Evolutionary conservation across 441 rosid genomes (phyloP).

Genomic region (Arabidopsis hybrid): DNA sequence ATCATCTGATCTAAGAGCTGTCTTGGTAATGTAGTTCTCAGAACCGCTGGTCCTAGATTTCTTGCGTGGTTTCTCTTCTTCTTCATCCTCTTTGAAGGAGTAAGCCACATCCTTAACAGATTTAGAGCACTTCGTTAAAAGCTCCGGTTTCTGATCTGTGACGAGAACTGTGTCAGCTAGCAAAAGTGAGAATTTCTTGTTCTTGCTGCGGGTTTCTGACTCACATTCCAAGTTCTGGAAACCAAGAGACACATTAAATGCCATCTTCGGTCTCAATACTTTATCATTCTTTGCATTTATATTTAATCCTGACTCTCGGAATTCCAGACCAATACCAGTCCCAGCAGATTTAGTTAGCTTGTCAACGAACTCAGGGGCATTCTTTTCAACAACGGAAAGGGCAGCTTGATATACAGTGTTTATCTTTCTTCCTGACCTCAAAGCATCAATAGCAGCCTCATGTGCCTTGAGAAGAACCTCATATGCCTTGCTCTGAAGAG

Average conservation of each 20-base stretch:
- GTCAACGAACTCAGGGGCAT: conserved; percentile 72
- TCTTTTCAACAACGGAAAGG: conserved; percentile 63
- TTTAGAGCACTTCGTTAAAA: conserved; percentile 75
- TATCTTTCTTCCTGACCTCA: conserved; percentile 69
- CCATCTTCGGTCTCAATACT: conserved; percentile 64
- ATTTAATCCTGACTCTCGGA: conserved; percentile 81
- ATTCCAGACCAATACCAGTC: conserved; percentile 91
- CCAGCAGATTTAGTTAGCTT: conserved; percentile 86
- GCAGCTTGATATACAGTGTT: conserved; percentile 72
- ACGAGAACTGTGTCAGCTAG: conserved; percentile 89
- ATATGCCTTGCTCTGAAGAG: conserved; percentile 77
- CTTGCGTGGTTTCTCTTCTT: conserved; percentile 57
- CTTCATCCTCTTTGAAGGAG: conserved; percentile 88
- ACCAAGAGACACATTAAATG: conserved; percentile 83
- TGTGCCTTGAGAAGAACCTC: conserved; percentile 88
- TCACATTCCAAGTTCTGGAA: conserved; percentile 79
- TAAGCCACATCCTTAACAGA: conserved; percentile 85
- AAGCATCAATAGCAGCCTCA: conserved; percentile 71
- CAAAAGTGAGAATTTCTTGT: conserved; percentile 63
- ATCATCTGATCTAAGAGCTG: conserved; percentile 84
- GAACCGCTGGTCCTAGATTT: conserved; percentile 54
- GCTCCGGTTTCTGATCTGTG: conserved; percentile 58
- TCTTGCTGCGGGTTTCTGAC: conserved; percentile 66
- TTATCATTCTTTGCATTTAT: conserved; percentile 84
- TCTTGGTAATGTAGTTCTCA: conserved; percentile 60